These are phyloP conservation scores for Penicillium glabrum DNA, from an alignment of 2,329 filamentous ascomycete genomes.

Conservation along the genomic window DNA sequence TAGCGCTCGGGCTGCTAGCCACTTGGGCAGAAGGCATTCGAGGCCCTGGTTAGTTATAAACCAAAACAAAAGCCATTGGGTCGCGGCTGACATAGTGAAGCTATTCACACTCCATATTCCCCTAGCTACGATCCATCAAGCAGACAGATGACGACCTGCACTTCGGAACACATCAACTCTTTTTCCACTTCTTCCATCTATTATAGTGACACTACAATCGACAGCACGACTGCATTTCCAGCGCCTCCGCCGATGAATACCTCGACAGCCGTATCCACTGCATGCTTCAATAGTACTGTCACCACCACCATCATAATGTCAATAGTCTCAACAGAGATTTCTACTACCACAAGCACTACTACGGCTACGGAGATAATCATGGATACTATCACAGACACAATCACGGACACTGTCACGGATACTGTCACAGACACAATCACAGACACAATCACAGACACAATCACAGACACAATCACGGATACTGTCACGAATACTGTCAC, in stretches of 20 bases:
- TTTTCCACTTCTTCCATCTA: background rate
- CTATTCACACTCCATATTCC: slow-evolving; percentile 4
- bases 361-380: slow-evolving; percentile 1
- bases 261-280: background rate
- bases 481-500: background rate
- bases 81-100: slow-evolving; percentile 2
- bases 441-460: background rate
- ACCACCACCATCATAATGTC: background rate
- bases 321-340: background rate
- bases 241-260: background rate
- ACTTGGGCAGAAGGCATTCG: background rate
- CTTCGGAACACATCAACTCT: background rate
- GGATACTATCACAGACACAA: slow-evolving; percentile 1
- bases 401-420: background rate
- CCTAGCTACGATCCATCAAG: background rate
- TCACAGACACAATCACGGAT: background rate
- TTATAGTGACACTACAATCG: background rate
- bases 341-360: background rate
- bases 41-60: background rate
- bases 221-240: background rate
- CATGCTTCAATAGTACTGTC: background rate
- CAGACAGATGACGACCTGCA: background rate
- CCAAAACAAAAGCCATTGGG: background rate
- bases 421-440: background rate
- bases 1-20: background rate